Conservation (phyloP, 495 filamentous ascomycete genomes). For the Podospora pseudoanserina region DNA sequence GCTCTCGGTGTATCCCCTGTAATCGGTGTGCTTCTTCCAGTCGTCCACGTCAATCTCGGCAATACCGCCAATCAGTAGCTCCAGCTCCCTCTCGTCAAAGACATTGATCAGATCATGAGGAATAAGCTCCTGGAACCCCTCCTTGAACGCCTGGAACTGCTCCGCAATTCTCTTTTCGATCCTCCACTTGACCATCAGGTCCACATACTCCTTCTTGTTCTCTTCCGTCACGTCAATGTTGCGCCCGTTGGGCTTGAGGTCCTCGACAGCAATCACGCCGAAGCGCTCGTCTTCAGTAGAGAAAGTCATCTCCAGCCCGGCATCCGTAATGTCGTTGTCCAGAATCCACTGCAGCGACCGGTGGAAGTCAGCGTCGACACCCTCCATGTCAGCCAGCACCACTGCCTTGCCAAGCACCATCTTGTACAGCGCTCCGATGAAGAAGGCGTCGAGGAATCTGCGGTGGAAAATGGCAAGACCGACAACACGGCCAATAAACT, state of each 20-base stretch:
- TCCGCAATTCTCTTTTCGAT: conserved; percentile 97
- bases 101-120: conserved; percentile 95
- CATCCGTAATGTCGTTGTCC: conserved; percentile 90
- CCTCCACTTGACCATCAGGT: conserved; percentile 97
- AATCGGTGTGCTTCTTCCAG: conserved; percentile 99
- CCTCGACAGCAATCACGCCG: conserved; percentile 85
- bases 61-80: conserved; percentile 96
- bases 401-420: conserved; percentile 97
- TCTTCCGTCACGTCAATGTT: conserved; percentile 95
- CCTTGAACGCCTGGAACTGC: conserved; percentile 96
- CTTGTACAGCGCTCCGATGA: conserved; percentile 99
- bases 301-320: conserved; percentile 89
- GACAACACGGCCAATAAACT: conserved; percentile 98
- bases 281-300: conserved; percentile 97
- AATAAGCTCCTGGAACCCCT: conserved; percentile 96
- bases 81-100: conserved; percentile 96
- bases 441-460: conserved; percentile 97
- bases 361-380: conserved; percentile 96
- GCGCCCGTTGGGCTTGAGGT: conserved; percentile 84
- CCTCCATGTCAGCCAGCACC: conserved; percentile 92
- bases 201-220: conserved; percentile 93
- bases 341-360: conserved; percentile 93
- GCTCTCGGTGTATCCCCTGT: conserved; percentile 96
- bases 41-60: conserved; percentile 99
- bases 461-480: conserved; percentile 98